Evolutionary conservation across 768 basidiomycete species (phyloP).

Genomic region (Russula foetens): DNA sequence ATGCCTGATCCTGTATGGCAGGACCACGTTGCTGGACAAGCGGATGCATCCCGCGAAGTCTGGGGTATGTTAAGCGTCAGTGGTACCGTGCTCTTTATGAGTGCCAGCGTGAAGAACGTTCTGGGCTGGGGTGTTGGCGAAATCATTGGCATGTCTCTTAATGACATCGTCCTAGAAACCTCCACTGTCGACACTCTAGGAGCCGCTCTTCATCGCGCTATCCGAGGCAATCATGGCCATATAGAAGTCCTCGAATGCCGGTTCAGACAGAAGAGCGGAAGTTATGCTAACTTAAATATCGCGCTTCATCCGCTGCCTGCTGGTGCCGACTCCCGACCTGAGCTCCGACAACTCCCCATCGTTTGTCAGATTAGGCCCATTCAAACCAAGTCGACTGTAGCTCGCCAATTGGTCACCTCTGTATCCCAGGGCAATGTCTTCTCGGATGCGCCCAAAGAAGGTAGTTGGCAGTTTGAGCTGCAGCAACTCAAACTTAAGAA

Average conservation of each 20-base stretch:
- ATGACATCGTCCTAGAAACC: constrained; percentile 29
- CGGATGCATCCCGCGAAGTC: constrained; percentile 32
- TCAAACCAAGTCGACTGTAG: constrained; percentile 3
- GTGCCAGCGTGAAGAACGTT: constrained; percentile 47
- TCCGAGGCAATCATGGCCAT: constrained; percentile 2
- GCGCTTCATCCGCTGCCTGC: constrained; percentile 17
- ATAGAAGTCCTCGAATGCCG: constrained; percentile 13
- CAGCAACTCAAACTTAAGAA: constrained; percentile 75
- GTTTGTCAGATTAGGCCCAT: constrained; percentile 25
- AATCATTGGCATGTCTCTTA: constrained; percentile 41
- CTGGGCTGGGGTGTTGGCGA: constrained; percentile 56
- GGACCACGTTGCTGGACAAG: constrained; percentile 11
- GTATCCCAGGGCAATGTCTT: constrained; percentile 45
- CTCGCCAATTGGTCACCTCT: constrained; percentile 8
- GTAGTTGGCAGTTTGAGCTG: constrained; percentile 92
- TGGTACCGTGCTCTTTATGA: constrained; percentile 44
- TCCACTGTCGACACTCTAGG: neutral
- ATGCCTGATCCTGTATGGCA: constrained; percentile 33
- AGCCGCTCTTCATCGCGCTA: constrained; percentile 20
- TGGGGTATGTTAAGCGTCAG: constrained; percentile 46
- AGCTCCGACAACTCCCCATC: constrained; percentile 10
- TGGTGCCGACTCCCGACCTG: constrained; percentile 10
- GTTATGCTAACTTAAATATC: constrained; percentile 3
- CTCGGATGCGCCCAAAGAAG: constrained; percentile 52
- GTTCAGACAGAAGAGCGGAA: constrained; percentile 10